Base-by-base conservation (phyloP, 164 flowering plant genomes). In the Warburgia ugandensis region DNA sequence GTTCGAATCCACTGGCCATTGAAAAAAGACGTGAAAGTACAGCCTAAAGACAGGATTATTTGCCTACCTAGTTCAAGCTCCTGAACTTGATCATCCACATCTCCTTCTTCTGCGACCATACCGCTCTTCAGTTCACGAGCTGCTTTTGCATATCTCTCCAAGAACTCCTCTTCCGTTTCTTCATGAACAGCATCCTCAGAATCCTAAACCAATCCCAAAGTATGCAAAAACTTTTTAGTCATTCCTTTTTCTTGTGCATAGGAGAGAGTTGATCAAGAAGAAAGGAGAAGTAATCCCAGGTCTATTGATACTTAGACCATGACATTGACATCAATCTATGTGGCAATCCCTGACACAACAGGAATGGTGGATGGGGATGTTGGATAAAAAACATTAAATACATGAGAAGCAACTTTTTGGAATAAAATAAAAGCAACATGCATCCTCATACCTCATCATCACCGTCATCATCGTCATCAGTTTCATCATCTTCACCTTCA, bases 141-240 rank as follows among this genome's bases (percentile, higher is more conserved):
- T 23, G 72, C 77, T 55, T 77, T 48, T 26, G 90, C 95, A n/a
- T n/a, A 81, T 68, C 95, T 72, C 55, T 81, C 77, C 58, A 83
- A 60, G 68, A 86, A 86, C 50, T 86, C 77, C 60, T 80, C 83
- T 58, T 83, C 78, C 6, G 91, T 86, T 75, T 86, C 95, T 68
- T 83, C 88, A 62, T 3, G 69, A 33, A 75, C n/a, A n/a, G n/a
- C 80, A 48, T 66, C 74, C 55, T 86, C 88, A n/a, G 95, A 86
- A 28, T 81, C 90, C 95, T 86, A 51, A 22, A 28, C 7, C 57
- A 50, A 25, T 14, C 13, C 17, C 46, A 54, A 45, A 50, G 1
- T 6, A 33, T 50, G 3, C 54, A 50, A 4, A 23, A 17, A 10
- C 28, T 19, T 9, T 20, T 22, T 35, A 9, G 29, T 4, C 27